Evolutionary conservation across 495 filamentous ascomycete species (phyloP).

Genomic region (Lophiotrema nucula): DNA sequence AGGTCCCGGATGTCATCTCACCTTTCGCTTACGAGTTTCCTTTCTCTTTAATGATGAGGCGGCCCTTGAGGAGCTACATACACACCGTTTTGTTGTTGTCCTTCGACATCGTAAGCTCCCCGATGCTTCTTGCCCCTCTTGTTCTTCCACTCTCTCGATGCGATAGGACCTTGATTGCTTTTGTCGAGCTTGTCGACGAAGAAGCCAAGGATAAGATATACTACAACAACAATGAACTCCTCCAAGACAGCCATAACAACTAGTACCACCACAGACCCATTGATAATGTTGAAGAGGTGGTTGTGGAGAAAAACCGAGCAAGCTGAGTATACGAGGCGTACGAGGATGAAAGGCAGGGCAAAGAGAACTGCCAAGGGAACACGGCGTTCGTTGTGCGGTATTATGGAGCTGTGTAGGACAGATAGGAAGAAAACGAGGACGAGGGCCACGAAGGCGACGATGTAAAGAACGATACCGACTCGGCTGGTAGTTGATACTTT

Average conservation of each 20-base stretch:
- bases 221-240: slow-evolving; percentile 34
- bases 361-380: slow-evolving; percentile 19
- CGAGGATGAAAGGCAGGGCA: slow-evolving; percentile 27
- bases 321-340: slow-evolving; percentile 26
- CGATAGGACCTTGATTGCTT: neutral
- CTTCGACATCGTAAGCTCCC: no score
- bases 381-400: slow-evolving; percentile 19
- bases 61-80: no score
- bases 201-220: slow-evolving; percentile 15
- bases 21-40: no score
- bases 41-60: no score
- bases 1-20: no score
- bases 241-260: slow-evolving; percentile 34
- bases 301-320: slow-evolving; percentile 27
- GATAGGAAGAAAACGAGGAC: slow-evolving; percentile 13
- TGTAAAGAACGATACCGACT: slow-evolving; percentile 28
- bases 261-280: slow-evolving; percentile 11
- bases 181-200: slow-evolving; percentile 2
- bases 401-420: neutral
- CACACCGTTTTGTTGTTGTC: no score
- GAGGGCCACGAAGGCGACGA: slow-evolving; percentile 22
- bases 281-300: slow-evolving; percentile 24
- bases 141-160: neutral
- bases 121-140: neutral
- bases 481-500: slow-evolving; percentile 4